Conservation (phyloP, 257 asterid genomes). For the Lithospermum erythrorhizon region DNA sequence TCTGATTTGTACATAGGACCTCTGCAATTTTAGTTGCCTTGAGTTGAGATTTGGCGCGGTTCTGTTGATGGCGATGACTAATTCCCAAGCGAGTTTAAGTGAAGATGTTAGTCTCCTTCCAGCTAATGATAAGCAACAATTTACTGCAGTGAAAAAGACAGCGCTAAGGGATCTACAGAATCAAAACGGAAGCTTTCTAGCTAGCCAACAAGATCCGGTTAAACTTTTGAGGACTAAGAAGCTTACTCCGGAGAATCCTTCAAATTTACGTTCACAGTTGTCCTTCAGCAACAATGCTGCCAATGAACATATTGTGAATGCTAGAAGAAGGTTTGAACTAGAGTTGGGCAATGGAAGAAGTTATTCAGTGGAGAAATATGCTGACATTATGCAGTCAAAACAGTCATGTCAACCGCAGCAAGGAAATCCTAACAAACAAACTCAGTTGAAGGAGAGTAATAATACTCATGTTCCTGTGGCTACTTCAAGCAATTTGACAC, state of each 20-base stretch:
- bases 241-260: conserved; percentile 71
- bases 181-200: conserved; percentile 35
- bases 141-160: conserved; percentile 39
- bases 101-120: conserved; percentile 30
- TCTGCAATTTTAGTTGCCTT: background rate
- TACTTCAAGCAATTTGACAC: conserved; percentile 26
- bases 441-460: conserved; percentile 30
- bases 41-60: conserved; percentile 6
- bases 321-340: conserved; percentile 75
- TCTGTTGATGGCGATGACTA: conserved; percentile 35
- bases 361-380: conserved; percentile 43
- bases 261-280: conserved; percentile 39
- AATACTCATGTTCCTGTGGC: conserved; percentile 24
- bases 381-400: conserved; percentile 36
- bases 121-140: conserved; percentile 42
- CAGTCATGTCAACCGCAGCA: conserved; percentile 26
- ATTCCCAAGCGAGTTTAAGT: conserved; percentile 29
- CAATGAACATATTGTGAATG: conserved; percentile 74
- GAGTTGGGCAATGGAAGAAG: conserved; percentile 79
- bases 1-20: background rate
- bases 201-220: conserved; percentile 47
- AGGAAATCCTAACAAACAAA: conserved; percentile 30
- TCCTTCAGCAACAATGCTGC: conserved; percentile 36
- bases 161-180: conserved; percentile 91
- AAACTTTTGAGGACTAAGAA: conserved; percentile 71